Percentiles rank a stretch among this genome's conserved stretches.
Conservation (phyloP, 2,329 filamentous ascomycete genomes). For the Phyllosticta citriasiana region DNA sequence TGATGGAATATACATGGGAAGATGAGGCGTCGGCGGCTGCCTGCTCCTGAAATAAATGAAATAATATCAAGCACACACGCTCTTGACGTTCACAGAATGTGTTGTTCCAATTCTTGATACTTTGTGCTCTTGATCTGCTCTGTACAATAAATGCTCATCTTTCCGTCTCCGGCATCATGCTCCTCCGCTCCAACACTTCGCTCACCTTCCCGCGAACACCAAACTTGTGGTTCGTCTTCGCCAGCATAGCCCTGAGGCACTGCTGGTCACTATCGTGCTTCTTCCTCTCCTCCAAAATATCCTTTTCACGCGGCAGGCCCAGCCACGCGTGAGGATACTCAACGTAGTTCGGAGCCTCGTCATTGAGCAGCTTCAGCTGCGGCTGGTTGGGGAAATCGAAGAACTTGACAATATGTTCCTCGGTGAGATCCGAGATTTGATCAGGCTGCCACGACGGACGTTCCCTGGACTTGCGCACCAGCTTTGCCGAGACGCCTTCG, state of each 20-base stretch:
- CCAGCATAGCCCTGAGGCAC: conserved; percentile 30
- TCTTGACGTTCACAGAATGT: no score
- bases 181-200: conserved; percentile 43
- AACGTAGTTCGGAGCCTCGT: conserved; percentile 46
- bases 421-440: conserved; percentile 56
- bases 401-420: conserved; percentile 55
- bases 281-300: conserved; percentile 36
- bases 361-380: conserved; percentile 51
- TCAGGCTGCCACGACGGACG: conserved; percentile 68
- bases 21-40: no score
- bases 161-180: not conserved
- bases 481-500: conserved; percentile 75
- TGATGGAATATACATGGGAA: no score
- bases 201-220: conserved; percentile 50
- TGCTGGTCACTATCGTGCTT: conserved; percentile 21
- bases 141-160: no score
- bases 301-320: conserved; percentile 62
- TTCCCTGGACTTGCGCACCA: conserved; percentile 59
- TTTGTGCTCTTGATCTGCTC: no score
- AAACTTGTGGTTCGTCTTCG: conserved; percentile 34
- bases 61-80: no score
- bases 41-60: no score
- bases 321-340: conserved; percentile 65
- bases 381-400: conserved; percentile 41
- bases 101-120: no score